Evolutionary conservation across 2,329 filamentous ascomycete genomes (phyloP).

Genomic region (Chrysoporthe deuterocubensis): DNA sequence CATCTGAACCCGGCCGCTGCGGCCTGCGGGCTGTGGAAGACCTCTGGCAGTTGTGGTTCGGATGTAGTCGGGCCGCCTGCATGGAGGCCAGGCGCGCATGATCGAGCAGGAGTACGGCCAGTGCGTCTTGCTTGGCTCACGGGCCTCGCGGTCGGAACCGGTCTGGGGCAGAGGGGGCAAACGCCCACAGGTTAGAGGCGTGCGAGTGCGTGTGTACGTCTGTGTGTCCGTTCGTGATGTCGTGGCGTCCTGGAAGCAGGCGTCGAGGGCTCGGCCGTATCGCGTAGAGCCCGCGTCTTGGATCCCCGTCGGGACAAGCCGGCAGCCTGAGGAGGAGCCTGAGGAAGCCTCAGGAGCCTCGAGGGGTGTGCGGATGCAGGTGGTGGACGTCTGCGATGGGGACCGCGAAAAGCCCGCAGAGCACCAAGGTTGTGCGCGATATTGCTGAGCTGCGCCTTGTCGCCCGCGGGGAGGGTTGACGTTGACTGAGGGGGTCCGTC

Average conservation of each 20-base stretch:
- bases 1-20: neutral
- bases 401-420: neutral
- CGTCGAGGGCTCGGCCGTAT: neutral
- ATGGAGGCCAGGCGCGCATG: constrained; percentile 4
- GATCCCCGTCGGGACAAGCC: neutral
- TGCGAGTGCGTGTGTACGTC: neutral
- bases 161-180: neutral
- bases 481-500: no score
- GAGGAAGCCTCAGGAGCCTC: neutral
- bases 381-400: neutral
- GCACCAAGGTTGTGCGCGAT: neutral
- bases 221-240: neutral
- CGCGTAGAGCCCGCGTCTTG: neutral
- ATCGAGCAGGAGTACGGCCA: neutral
- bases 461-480: neutral
- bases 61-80: neutral
- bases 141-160: neutral
- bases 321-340: neutral
- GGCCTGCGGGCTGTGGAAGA: neutral
- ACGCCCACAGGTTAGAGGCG: neutral
- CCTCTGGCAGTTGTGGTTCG: neutral
- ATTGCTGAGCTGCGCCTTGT: no score
- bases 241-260: neutral
- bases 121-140: no score
- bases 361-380: neutral